Conservation (phyloP, 1,284 basidiomycete genomes). For the Pholiota adiposa region DNA sequence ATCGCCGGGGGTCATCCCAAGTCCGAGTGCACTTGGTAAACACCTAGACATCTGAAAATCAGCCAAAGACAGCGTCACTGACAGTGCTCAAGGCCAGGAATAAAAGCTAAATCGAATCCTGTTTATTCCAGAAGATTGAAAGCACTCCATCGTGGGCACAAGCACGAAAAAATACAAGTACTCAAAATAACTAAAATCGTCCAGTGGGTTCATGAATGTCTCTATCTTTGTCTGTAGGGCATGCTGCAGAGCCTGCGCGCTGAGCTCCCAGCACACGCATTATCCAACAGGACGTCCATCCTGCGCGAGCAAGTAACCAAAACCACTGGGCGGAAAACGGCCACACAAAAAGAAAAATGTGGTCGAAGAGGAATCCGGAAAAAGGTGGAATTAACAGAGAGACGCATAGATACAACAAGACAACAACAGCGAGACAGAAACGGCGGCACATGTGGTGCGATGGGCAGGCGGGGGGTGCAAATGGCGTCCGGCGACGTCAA, state of each 20-base stretch:
- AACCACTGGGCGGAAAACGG: neutral
- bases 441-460: neutral
- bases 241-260: too few relatives aligned
- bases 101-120: too few relatives aligned
- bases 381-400: constrained; percentile 22
- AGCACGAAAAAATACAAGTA: too few relatives aligned
- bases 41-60: too few relatives aligned
- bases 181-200: neutral
- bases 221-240: too few relatives aligned
- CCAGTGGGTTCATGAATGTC: neutral
- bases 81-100: too few relatives aligned
- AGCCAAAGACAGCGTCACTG: too few relatives aligned
- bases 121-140: too few relatives aligned
- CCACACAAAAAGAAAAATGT: neutral
- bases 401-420: constrained; percentile 34
- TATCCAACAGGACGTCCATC: too few relatives aligned
- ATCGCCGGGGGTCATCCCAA: too few relatives aligned
- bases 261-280: neutral
- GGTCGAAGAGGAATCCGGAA: neutral
- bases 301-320: neutral
- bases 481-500: constrained; percentile 17
- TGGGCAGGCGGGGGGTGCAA: neutral
- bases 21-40: too few relatives aligned
- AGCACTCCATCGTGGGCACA: too few relatives aligned
- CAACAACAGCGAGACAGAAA: constrained; percentile 10